phyloP scores from a whole-genome alignment of 305 asterid species.

The Ajuga reptans region DNA sequence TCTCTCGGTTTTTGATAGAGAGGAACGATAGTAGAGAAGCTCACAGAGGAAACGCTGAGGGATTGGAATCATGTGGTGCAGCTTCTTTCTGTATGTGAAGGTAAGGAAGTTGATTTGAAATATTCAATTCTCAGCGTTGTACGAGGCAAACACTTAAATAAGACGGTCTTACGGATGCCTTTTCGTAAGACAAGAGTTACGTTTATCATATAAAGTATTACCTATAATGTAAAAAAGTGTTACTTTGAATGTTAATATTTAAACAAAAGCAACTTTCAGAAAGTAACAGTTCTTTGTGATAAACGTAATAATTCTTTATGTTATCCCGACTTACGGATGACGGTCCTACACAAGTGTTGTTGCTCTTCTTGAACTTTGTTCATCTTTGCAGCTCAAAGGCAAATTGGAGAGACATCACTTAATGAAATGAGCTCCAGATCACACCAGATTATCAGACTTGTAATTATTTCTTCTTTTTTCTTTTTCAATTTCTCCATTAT shows the following conservation, averaged over 20 bases:
- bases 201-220: too few species aligned
- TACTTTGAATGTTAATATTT: too few species aligned
- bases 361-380: background rate
- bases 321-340: too few species aligned
- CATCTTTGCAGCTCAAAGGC: constrained; percentile 71
- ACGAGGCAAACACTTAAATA: too few species aligned
- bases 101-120: constrained; percentile 38
- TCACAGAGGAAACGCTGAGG: constrained; percentile 67
- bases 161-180: too few species aligned
- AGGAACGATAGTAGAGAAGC: constrained; percentile 83
- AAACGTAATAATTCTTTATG: too few species aligned
- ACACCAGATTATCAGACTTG: constrained; percentile 83
- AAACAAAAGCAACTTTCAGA: too few species aligned
- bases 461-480: constrained; percentile 23
- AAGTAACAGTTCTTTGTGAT: too few species aligned
- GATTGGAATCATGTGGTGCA: constrained; percentile 74
- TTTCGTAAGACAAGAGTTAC: too few species aligned
- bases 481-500: background rate
- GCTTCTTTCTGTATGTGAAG: constrained; percentile 81
- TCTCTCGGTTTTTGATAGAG: constrained; percentile 34
- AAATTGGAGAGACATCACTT: constrained; percentile 66
- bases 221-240: too few species aligned
- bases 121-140: too few species aligned
- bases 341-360: background rate
- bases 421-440: constrained; percentile 83